phyloP scores from a whole-genome alignment of 2,329 filamentous ascomycete species.

The Zymoseptoria brevis region DNA sequence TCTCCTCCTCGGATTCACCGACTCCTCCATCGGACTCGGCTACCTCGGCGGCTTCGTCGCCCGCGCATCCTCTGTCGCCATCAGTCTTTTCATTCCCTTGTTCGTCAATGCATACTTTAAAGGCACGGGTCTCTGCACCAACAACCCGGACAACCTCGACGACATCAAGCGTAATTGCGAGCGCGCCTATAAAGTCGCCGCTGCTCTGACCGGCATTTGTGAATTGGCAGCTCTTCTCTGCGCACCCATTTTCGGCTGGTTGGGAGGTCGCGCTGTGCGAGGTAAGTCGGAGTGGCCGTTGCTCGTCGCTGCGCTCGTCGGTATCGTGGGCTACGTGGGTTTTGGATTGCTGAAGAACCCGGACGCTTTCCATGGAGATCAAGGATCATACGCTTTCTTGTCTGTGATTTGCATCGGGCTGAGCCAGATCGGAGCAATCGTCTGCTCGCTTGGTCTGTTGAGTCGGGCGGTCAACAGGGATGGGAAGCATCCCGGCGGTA shows the following conservation, averaged over 20 bases:
- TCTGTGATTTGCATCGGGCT: slow-evolving; percentile 76
- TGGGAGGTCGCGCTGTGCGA: slow-evolving; percentile 59
- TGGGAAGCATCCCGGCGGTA: slow-evolving; percentile 14
- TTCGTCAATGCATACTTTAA: slow-evolving; percentile 90
- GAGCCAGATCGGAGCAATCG: slow-evolving; percentile 92
- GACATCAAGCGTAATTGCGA: slow-evolving; percentile 81
- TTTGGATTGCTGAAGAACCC: slow-evolving; percentile 74
- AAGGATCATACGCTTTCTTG: slow-evolving; percentile 48
- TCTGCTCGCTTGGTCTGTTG: slow-evolving; percentile 85
- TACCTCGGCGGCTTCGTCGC: slow-evolving; percentile 94
- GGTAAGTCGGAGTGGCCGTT: slow-evolving; percentile 57
- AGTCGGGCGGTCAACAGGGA: slow-evolving; percentile 64
- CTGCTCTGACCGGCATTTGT: slow-evolving; percentile 79
- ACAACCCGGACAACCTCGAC: slow-evolving; percentile 32
- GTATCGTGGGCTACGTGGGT: slow-evolving; percentile 66
- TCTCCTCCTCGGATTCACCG: slow-evolving; percentile 57
- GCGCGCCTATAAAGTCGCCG: slow-evolving; percentile 78
- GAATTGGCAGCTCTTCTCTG: slow-evolving; percentile 78
- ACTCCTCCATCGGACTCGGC: slow-evolving; percentile 72
- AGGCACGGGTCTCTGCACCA: slow-evolving; percentile 65
- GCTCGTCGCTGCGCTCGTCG: slow-evolving; percentile 60
- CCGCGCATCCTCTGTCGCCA: slow-evolving; percentile 86
- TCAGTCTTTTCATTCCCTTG: slow-evolving; percentile 88
- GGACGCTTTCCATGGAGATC: slow-evolving; percentile 60
- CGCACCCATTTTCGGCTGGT: slow-evolving; percentile 79